Evolutionary conservation across 2,329 filamentous ascomycete species (phyloP).

Genomic region (Davidsoniella australis): DNA sequence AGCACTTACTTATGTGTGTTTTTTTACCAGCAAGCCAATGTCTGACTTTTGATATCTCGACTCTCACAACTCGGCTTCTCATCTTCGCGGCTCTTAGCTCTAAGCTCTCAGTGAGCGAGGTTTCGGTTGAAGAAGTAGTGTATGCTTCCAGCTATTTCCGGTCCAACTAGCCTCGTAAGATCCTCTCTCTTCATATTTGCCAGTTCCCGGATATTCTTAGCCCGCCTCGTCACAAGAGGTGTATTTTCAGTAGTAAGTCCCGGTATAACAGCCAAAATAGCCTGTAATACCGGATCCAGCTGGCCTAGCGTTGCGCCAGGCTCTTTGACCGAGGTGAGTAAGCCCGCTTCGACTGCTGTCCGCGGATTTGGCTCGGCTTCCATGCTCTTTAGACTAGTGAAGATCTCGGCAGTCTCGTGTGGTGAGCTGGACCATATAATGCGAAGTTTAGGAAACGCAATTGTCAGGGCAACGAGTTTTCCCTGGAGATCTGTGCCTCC

Average conservation of each 20-base stretch:
- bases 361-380: constrained; percentile 83
- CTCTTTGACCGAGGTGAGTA: constrained; percentile 36
- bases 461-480: constrained; percentile 78
- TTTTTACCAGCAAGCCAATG: too few species aligned
- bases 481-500: constrained; percentile 67
- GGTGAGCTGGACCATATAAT: constrained; percentile 90
- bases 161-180: constrained; percentile 58
- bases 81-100: too few species aligned
- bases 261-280: constrained; percentile 49
- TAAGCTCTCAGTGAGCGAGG: not conserved
- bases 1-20: too few species aligned
- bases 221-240: constrained; percentile 51
- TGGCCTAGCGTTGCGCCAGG: constrained; percentile 5
- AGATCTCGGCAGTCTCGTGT: constrained; percentile 94
- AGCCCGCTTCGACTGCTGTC: constrained; percentile 64
- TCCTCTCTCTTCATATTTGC: constrained; percentile 70
- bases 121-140: constrained; percentile 62
- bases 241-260: constrained; percentile 71
- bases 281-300: constrained; percentile 17
- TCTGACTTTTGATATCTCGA: not conserved
- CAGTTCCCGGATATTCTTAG: constrained; percentile 62
- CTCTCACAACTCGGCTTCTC: too few species aligned
- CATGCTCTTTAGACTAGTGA: constrained; percentile 79
- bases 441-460: constrained; percentile 76
- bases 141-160: constrained; percentile 59